Evolutionary conservation across 805 yeast genomes (phyloP).

Genomic region (Pichia phayaonensis): DNA sequence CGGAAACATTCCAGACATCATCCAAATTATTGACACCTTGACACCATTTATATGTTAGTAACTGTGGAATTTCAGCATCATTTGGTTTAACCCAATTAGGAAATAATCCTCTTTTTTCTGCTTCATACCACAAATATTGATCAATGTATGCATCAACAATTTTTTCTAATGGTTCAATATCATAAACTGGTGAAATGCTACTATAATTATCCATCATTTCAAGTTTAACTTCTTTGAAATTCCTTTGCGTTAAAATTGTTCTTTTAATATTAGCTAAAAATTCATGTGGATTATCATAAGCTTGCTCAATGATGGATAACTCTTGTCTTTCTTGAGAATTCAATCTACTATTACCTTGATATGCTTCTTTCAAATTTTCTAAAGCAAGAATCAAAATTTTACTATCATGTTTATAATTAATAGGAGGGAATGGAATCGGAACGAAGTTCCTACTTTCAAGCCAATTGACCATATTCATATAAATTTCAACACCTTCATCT

Average conservation of each 20-base stretch:
- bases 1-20: constrained; percentile 68
- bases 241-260: constrained; percentile 76
- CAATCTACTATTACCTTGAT: constrained; percentile 64
- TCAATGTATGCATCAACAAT: constrained; percentile 94
- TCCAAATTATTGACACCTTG: constrained; percentile 79
- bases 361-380: constrained; percentile 78
- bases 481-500: constrained; percentile 80
- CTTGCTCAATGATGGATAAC: constrained; percentile 86
- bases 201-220: constrained; percentile 91
- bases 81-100: constrained; percentile 97
- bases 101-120: constrained; percentile 75
- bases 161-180: constrained; percentile 86
- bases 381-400: constrained; percentile 82
- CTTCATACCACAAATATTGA: constrained; percentile 94
- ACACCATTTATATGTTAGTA: constrained; percentile 88
- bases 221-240: constrained; percentile 79
- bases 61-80: constrained; percentile 89
- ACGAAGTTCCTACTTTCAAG: constrained; percentile 73
- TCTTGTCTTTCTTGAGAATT: constrained; percentile 90
- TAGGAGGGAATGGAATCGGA: constrained; percentile 91
- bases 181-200: constrained; percentile 76
- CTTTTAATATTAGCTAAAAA: constrained; percentile 78
- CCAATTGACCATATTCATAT: constrained; percentile 87
- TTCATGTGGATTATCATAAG: constrained; percentile 95
- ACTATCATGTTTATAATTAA: constrained; percentile 87